These are phyloP conservation scores for Pythium rishiriense DNA, from an alignment of 352 stramenopile species.

Conservation along the genomic window DNA sequence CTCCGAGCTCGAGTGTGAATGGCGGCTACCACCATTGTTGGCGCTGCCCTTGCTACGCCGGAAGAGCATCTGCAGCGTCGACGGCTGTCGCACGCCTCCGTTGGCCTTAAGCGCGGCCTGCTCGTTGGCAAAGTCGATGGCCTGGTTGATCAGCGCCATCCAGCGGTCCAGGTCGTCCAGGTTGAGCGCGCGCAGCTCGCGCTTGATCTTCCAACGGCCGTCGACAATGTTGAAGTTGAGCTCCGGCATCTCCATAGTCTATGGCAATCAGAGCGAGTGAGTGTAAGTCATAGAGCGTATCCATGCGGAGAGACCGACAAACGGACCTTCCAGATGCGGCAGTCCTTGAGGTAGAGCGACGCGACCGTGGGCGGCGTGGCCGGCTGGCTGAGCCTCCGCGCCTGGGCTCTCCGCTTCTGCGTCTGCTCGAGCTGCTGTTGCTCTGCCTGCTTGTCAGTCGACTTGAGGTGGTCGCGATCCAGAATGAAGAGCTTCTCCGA, in stretches of 20 bases:
- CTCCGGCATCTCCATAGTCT: conserved; percentile 84
- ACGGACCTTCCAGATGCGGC: conserved; percentile 74
- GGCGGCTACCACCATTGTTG: conserved; percentile 1
- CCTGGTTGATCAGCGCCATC: conserved; percentile 75
- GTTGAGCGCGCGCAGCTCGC: conserved; percentile 65
- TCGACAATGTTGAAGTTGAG: conserved; percentile 79
- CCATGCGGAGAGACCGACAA: not conserved
- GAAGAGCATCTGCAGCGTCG: conserved; percentile 7
- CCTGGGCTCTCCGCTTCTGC: conserved; percentile 8
- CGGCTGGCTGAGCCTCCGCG: conserved; percentile 11
- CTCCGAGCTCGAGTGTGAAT: not conserved
- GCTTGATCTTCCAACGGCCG: conserved; percentile 81
- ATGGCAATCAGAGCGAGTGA: not conserved
- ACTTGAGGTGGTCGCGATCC: conserved; percentile 72
- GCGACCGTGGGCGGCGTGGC: conserved; percentile 39
- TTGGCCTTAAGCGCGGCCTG: conserved; percentile 22
- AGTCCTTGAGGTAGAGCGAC: conserved; percentile 64
- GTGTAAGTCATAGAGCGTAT: not conserved
- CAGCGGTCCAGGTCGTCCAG: conserved; percentile 64
- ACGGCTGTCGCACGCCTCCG: not conserved
- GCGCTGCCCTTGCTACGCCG: conserved; percentile 1
- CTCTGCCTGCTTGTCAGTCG: conserved; percentile 39
- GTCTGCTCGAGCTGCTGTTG: conserved; percentile 30
- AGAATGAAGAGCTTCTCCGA: conserved; percentile 71
- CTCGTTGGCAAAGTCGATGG: conserved; percentile 76